Percentiles rank a stretch among this genome's conserved stretches.
Evolutionary conservation across 2,329 filamentous ascomycete species (phyloP).

Genomic region (Exophiala mesophila): DNA sequence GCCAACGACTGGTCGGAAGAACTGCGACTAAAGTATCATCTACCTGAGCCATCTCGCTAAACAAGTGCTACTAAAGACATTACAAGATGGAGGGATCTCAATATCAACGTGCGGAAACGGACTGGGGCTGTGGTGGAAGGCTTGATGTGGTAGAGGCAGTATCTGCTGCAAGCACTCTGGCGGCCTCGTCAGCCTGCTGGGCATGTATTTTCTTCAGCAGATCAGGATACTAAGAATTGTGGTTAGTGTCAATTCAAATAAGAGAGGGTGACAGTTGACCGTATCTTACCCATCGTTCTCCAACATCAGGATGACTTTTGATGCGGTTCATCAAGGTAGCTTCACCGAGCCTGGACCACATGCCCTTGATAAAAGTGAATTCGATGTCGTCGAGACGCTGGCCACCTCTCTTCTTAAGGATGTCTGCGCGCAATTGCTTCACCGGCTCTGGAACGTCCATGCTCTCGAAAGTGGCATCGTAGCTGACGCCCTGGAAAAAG

Average conservation of each 20-base stretch:
- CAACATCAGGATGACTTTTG: slow-evolving; percentile 83
- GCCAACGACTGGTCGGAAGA: too few species aligned
- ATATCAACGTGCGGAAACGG: slow-evolving; percentile 16
- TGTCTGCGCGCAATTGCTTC: slow-evolving; percentile 54
- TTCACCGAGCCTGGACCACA: slow-evolving; percentile 66
- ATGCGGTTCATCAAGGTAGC: slow-evolving; percentile 78
- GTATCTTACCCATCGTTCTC: slow-evolving; percentile 58
- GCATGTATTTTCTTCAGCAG: slow-evolving; percentile 50
- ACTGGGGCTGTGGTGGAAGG: slow-evolving; percentile 12
- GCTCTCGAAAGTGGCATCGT: slow-evolving; percentile 73
- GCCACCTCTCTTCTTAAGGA: slow-evolving; percentile 48
- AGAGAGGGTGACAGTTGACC: neutral
- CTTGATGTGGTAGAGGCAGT: slow-evolving; percentile 7
- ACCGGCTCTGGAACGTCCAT: slow-evolving; percentile 65
- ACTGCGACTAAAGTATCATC: too few species aligned
- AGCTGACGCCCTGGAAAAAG: slow-evolving; percentile 82
- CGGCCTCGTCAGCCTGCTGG: slow-evolving; percentile 46
- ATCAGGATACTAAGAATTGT: slow-evolving; percentile 53
- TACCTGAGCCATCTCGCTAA: too few species aligned
- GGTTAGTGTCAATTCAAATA: neutral
- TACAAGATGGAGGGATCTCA: neutral
- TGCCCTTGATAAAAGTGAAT: slow-evolving; percentile 73
- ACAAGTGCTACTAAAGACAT: too few species aligned
- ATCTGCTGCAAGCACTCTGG: slow-evolving; percentile 14
- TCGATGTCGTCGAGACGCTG: slow-evolving; percentile 51